Percentiles rank a stretch among this genome's conserved stretches.
Evolutionary conservation across 108 stramenopile species (phyloP).

Genomic region (Cylindrotheca fusiformis): DNA sequence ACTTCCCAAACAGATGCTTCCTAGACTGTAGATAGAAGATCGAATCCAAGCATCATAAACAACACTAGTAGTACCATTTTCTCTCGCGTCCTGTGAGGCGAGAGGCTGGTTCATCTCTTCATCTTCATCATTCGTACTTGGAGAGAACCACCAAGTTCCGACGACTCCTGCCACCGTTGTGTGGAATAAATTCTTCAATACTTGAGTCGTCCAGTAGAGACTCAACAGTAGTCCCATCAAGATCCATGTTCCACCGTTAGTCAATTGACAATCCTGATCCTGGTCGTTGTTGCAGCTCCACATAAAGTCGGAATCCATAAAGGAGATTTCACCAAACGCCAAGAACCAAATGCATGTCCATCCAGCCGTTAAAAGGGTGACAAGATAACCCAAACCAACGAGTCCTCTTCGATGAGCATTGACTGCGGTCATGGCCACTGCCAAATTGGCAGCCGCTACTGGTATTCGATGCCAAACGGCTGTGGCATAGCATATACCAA

Average conservation of each 20-base stretch:
- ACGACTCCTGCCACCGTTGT: slow-evolving; percentile 82
- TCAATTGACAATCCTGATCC: slow-evolving; percentile 6
- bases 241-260: slow-evolving; percentile 15
- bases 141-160: slow-evolving; percentile 88
- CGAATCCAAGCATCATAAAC: slow-evolving; percentile 47
- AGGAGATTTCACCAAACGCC: slow-evolving; percentile 18
- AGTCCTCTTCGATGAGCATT: slow-evolving; percentile 47
- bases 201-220: slow-evolving; percentile 77
- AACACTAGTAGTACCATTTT: slow-evolving; percentile 32
- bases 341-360: slow-evolving; percentile 38
- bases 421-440: slow-evolving; percentile 48
- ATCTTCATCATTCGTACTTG: slow-evolving; percentile 35
- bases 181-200: slow-evolving; percentile 76
- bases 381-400: slow-evolving; percentile 32
- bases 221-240: slow-evolving; percentile 43
- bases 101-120: too few relatives aligned
- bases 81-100: slow-evolving; percentile 1
- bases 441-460: slow-evolving; percentile 70
- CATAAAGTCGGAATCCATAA: slow-evolving; percentile 8
- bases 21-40: slow-evolving; percentile 58
- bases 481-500: slow-evolving; percentile 26
- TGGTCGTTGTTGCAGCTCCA: slow-evolving; percentile 5
- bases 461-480: slow-evolving; percentile 62
- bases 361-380: slow-evolving; percentile 28
- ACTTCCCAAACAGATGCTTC: slow-evolving; percentile 79